phyloP scores from a whole-genome alignment of 306 rosid species.

The Prunus mira region DNA sequence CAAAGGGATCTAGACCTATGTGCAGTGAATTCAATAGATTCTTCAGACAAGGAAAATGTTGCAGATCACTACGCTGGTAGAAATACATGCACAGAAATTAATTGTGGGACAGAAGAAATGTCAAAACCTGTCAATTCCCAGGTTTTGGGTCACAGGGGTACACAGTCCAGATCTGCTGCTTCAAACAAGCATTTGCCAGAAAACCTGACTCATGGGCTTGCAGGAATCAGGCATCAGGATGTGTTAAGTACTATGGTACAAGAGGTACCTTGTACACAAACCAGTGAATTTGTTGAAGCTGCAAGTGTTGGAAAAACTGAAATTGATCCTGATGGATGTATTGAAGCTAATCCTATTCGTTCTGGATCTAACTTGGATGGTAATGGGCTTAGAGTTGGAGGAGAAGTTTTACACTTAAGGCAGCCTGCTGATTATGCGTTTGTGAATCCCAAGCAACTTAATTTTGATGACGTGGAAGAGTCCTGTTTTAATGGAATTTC shows the following conservation, averaged over 20 bases:
- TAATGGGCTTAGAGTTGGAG: conserved; percentile 31
- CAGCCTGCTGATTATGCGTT: conserved; percentile 37
- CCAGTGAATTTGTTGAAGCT: not conserved
- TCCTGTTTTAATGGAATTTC: conserved; percentile 34
- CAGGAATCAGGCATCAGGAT: not conserved
- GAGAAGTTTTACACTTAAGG: conserved; percentile 33
- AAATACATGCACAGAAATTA: conserved; percentile 27
- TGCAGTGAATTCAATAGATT: conserved; percentile 24
- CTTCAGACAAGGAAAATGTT: conserved; percentile 29
- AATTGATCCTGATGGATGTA: conserved; percentile 21
- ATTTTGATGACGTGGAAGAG: conserved; percentile 45
- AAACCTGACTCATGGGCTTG: not conserved
- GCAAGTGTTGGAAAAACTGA: conserved; percentile 1
- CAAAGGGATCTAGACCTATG: conserved; percentile 25
- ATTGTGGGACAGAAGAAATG: conserved; percentile 24
- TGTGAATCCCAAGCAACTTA: conserved; percentile 54
- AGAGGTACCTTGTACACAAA: not conserved
- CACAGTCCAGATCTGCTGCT: not conserved
- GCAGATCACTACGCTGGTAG: conserved; percentile 30
- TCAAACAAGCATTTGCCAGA: not conserved
- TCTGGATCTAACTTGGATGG: conserved; percentile 23
- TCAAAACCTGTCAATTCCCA: conserved; percentile 28
- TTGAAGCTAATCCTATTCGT: conserved; percentile 27
- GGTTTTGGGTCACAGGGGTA: conserved; percentile 16
- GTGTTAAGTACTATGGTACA: not conserved